These are phyloP conservation scores for Microcyclospora pomicola DNA, from an alignment of 2,329 filamentous ascomycete species.

Conservation along the genomic window DNA sequence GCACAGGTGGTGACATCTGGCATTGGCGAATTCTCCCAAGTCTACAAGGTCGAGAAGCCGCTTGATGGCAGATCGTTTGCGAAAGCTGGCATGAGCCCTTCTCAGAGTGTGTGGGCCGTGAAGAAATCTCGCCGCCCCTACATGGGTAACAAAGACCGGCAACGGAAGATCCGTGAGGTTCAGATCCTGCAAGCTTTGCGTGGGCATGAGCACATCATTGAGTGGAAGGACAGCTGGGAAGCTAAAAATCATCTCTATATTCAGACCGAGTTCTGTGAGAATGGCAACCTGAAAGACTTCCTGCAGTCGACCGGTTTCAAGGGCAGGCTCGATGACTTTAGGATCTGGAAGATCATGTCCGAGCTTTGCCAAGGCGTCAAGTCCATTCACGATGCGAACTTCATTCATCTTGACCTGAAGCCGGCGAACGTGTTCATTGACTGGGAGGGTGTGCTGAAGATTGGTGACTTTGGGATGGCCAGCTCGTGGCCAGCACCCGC, in stretches of 20 bases:
- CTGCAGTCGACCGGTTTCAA: conserved; percentile 68
- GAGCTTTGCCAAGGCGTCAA: conserved; percentile 71
- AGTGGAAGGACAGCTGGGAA: conserved; percentile 80
- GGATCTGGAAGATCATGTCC: conserved; percentile 94
- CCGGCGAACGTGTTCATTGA: conserved; percentile 73
- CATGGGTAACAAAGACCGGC: conserved; percentile 64
- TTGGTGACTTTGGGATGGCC: conserved; percentile 76
- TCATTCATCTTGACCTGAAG: conserved; percentile 75
- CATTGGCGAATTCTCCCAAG: conserved; percentile 83
- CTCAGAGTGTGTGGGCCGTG: conserved; percentile 59
- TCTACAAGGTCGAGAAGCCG: conserved; percentile 61
- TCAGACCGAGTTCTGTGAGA: conserved; percentile 92
- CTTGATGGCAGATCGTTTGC: conserved; percentile 15
- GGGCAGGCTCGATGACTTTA: conserved; percentile 85
- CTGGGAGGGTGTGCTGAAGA: conserved; percentile 69
- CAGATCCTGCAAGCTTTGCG: conserved; percentile 61
- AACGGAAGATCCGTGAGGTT: conserved; percentile 73
- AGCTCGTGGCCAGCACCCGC: conserved; percentile 61
- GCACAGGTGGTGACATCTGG: conserved; percentile 68
- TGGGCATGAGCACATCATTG: conserved; percentile 71
- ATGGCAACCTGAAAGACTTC: conserved; percentile 80
- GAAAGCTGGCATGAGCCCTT: conserved; percentile 7
- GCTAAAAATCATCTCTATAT: conserved; percentile 78
- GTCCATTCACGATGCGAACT: conserved; percentile 77
- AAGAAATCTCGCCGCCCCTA: conserved; percentile 83